These are phyloP conservation scores for Megacollybia marginata DNA, from an alignment of 768 basidiomycete genomes.

Conservation along the genomic window DNA sequence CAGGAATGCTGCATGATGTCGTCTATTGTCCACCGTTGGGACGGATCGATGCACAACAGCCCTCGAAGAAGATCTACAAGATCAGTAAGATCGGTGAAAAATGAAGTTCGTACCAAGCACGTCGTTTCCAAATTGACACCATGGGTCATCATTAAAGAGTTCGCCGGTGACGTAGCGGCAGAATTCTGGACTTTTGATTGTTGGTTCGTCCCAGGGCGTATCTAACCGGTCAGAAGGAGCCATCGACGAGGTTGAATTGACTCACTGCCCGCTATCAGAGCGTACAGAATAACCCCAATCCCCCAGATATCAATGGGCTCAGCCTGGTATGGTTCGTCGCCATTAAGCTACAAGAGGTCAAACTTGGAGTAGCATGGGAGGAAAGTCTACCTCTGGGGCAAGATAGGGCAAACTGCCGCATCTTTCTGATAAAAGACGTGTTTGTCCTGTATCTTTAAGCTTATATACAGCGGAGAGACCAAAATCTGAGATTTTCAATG, in stretches of 20 bases:
- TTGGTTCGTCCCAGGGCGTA: constrained; percentile 97
- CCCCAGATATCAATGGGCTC: constrained; percentile 97
- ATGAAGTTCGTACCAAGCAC: constrained; percentile 50
- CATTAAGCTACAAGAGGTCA: constrained; percentile 48
- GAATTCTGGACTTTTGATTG: constrained; percentile 71
- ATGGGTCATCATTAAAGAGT: constrained; percentile 70
- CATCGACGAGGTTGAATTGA: constrained; percentile 6
- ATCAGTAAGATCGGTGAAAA: not conserved
- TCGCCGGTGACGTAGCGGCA: constrained; percentile 65
- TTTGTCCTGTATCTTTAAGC: constrained; percentile 74
- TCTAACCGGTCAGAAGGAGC: constrained; percentile 39
- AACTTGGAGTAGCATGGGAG: not conserved
- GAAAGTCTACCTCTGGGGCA: constrained; percentile 75
- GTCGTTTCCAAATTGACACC: constrained; percentile 55
- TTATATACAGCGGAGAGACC: constrained; percentile 88
- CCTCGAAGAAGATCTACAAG: constrained; percentile 64
- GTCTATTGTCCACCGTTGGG: constrained; percentile 55
- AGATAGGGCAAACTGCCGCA: constrained; percentile 94
- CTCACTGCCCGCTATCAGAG: constrained; percentile 85
- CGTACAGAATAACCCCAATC: constrained; percentile 89
- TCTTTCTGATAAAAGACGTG: constrained; percentile 65
- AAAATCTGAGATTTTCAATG: constrained; percentile 93
- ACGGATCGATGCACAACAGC: constrained; percentile 67
- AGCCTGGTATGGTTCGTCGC: constrained; percentile 66
- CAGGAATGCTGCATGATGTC: constrained; percentile 54